phyloP scores from a whole-genome alignment of 1,139 yeast genomes.

The Yueomyces sp. region DNA sequence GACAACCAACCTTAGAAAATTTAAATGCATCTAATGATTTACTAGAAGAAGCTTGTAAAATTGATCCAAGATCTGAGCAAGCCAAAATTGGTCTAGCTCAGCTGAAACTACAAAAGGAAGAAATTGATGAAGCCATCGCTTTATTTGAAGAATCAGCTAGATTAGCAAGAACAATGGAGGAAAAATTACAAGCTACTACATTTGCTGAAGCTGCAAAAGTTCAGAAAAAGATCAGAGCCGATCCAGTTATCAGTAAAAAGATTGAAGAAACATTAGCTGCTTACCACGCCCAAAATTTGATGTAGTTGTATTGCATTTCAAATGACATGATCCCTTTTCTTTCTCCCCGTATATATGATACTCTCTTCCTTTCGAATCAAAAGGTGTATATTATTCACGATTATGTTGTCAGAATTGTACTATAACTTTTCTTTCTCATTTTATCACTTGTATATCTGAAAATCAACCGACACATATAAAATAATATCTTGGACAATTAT shows the following conservation, averaged over 20 bases:
- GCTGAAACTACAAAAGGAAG: conserved; percentile 71
- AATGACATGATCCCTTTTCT: no score
- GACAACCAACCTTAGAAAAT: conserved; percentile 40
- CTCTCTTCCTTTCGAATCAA: no score
- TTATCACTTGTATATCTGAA: no score
- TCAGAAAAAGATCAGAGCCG: conserved; percentile 60
- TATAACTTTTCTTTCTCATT: no score
- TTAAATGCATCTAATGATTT: conserved; percentile 53
- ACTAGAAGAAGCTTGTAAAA: conserved; percentile 62
- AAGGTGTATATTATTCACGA: no score
- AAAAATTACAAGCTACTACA: conserved; percentile 82
- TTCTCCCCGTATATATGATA: no score
- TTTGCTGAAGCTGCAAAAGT: conserved; percentile 86
- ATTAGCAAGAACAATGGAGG: conserved; percentile 73
- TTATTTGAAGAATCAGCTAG: conserved; percentile 74
- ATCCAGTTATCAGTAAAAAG: conserved; percentile 41
- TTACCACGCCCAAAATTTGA: conserved; percentile 20
- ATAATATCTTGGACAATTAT: no score
- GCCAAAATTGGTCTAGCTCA: conserved; percentile 89
- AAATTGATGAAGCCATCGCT: conserved; percentile 68
- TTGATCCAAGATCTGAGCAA: conserved; percentile 80
- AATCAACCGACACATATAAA: no score
- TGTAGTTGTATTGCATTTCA: conserved; percentile 2
- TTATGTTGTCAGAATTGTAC: no score
- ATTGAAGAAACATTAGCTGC: conserved; percentile 31